Evolutionary conservation across 306 rosid species (phyloP).

Genomic region (Vachellia pachyceras): DNA sequence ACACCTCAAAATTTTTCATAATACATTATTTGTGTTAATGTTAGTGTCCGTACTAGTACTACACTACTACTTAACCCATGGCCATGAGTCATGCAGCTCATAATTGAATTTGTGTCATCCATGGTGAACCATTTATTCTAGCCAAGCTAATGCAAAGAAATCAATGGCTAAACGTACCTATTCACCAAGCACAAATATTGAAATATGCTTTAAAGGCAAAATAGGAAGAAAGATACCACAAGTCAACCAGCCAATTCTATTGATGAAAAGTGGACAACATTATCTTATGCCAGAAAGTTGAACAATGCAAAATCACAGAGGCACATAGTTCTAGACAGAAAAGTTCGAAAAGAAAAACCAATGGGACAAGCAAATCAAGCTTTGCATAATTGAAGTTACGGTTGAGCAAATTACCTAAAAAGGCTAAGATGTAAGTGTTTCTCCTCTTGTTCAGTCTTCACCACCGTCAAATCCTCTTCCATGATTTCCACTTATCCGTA

Average conservation of each 20-base stretch:
- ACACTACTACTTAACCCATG: neutral
- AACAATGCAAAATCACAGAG: conserved; percentile 9
- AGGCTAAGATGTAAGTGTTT: neutral
- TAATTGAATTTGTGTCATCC: neutral
- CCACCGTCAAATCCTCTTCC: neutral
- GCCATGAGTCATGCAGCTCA: neutral
- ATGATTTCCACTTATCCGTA: too few relatives aligned
- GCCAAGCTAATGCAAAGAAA: neutral
- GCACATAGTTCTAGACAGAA: conserved; percentile 17
- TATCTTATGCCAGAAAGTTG: neutral
- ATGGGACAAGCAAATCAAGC: neutral
- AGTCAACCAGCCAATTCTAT: neutral
- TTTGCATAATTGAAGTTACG: neutral
- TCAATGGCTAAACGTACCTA: neutral
- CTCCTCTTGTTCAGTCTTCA: neutral
- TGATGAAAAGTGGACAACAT: neutral
- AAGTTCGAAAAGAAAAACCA: neutral
- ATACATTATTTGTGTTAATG: neutral
- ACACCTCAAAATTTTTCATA: neutral
- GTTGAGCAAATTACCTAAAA: conserved; percentile 3
- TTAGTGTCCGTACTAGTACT: neutral
- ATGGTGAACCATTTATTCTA: neutral
- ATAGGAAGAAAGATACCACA: neutral
- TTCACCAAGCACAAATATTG: neutral
- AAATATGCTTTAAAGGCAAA: neutral